Evolutionary conservation across 2,329 filamentous ascomycete genomes (phyloP), one percentile per base, ranked within the genome.

Genomic region (Venturia pyrina): DNA sequence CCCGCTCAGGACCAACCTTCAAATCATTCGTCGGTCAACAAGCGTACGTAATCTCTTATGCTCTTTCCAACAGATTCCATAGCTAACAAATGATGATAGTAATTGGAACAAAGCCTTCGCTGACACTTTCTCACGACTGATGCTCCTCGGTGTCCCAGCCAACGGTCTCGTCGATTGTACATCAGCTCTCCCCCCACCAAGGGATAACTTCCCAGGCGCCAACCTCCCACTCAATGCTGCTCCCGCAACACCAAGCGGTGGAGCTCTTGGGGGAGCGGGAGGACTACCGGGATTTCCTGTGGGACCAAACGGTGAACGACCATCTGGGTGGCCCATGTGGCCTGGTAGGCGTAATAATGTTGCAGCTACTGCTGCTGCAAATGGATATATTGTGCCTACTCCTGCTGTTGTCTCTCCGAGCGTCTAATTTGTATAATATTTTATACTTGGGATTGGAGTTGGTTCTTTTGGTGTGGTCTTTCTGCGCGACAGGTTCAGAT

Each of bases 91-190:
- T 5, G 48, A 5, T 17, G 21, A 40, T 40, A 48, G 64, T 17
- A 44, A 63, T 11, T 63, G 59, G 64, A 66, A 50, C 37, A 24
- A 43, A 50, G 44, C 41, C 19, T 66, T 63, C 46, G 57, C 64
- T 4, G 64, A 66, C 32, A 56, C 57, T 43, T 50, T 53, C 28
- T 43, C 40, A 34, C 19, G 59, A 5, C 19, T 66, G 43, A 1
- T 21, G 28, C 41, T 66, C 19, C 59, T 66, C 21, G 64, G 64
- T n/a, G 64, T 63, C 15, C 61, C 34, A 28, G 28, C 32, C 13
- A 43, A 34, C 7, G 67, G 68, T 4, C 59, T 72, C 64, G 41
- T 66, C 17, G 71, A 73, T 40, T 73, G 71, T 50, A 73, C 71
- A 3, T 60, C 66, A 46, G 64, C 66, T 15, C 65, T 72, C 21